These are phyloP conservation scores for Nigrograna mackinnonii DNA, from an alignment of 2,329 filamentous ascomycete genomes.

Conservation along the genomic window DNA sequence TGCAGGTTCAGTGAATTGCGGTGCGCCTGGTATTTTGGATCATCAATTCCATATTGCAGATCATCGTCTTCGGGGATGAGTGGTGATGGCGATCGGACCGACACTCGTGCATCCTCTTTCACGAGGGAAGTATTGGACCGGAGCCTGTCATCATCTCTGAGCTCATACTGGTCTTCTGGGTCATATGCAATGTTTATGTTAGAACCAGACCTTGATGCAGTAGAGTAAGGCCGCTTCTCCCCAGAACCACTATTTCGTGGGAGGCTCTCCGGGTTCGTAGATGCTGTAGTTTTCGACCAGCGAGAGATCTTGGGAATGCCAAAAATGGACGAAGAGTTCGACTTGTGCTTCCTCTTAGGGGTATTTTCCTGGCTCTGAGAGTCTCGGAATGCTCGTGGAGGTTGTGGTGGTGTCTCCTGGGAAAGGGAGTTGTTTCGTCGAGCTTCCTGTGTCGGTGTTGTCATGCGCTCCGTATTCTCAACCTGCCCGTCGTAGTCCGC, in stretches of 20 bases:
- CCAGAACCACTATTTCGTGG: slow-evolving; percentile 62
- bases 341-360: slow-evolving; percentile 84
- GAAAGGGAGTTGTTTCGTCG: slow-evolving; percentile 39
- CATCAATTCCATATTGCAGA: slow-evolving; percentile 45
- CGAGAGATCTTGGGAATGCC: slow-evolving; percentile 82
- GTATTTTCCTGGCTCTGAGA: slow-evolving; percentile 79
- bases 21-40: slow-evolving; percentile 81
- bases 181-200: slow-evolving; percentile 68
- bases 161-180: slow-evolving; percentile 64
- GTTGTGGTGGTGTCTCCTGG: slow-evolving; percentile 59
- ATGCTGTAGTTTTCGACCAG: slow-evolving; percentile 96
- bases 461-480: slow-evolving; percentile 62
- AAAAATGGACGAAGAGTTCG: slow-evolving; percentile 77
- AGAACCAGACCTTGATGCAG: slow-evolving; percentile 77
- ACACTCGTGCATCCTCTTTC: slow-evolving; percentile 20
- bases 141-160: slow-evolving; percentile 61
- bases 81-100: slow-evolving; percentile 54
- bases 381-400: slow-evolving; percentile 33
- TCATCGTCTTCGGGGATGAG: slow-evolving; percentile 57
- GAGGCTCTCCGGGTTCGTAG: slow-evolving; percentile 79
- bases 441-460: slow-evolving; percentile 63
- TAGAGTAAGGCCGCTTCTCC: slow-evolving; percentile 64
- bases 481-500: slow-evolving; percentile 64
- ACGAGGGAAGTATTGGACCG: slow-evolving; percentile 44
- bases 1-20: slow-evolving; percentile 79